These are phyloP conservation scores for Artemisia annua DNA, from an alignment of 129 eudicot genomes.

Conservation along the genomic window DNA sequence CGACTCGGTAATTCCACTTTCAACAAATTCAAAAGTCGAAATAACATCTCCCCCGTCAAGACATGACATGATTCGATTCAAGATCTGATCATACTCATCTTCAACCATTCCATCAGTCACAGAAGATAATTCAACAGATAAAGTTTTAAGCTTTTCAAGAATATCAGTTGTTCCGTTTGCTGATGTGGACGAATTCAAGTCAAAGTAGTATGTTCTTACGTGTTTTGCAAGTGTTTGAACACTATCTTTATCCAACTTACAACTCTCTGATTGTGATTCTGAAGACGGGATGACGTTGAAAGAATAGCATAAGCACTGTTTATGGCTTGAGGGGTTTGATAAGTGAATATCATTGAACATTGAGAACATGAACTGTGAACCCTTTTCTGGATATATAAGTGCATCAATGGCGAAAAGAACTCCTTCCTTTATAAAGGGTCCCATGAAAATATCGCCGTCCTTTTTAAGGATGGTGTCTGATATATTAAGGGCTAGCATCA, in stretches of 20 bases:
- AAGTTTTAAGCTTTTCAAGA: conserved; percentile 69
- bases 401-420: conserved; percentile 82
- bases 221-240: conserved; percentile 61
- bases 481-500: conserved; percentile 71
- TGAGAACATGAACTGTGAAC: conserved; percentile 58
- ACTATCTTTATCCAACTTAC: conserved; percentile 65
- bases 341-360: conserved; percentile 48
- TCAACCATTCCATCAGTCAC: conserved; percentile 35
- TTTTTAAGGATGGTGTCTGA: conserved; percentile 72
- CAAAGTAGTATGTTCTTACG: conserved; percentile 53
- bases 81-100: conserved; percentile 43
- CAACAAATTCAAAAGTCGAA: conserved; percentile 90
- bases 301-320: conserved; percentile 75
- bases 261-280: conserved; percentile 38
- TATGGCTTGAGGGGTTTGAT: conserved; percentile 41
- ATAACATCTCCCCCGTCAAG: conserved; percentile 67
- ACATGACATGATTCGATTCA: conserved; percentile 64
- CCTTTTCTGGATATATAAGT: conserved; percentile 63
- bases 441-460: conserved; percentile 47
- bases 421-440: conserved; percentile 87
- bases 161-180: conserved; percentile 60
- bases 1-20: conserved; percentile 77
- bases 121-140: conserved; percentile 53
- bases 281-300: conserved; percentile 46
- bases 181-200: conserved; percentile 39